Evolutionary conservation across 306 rosid species (phyloP).

Genomic region (Pyrus bretschneideri): DNA sequence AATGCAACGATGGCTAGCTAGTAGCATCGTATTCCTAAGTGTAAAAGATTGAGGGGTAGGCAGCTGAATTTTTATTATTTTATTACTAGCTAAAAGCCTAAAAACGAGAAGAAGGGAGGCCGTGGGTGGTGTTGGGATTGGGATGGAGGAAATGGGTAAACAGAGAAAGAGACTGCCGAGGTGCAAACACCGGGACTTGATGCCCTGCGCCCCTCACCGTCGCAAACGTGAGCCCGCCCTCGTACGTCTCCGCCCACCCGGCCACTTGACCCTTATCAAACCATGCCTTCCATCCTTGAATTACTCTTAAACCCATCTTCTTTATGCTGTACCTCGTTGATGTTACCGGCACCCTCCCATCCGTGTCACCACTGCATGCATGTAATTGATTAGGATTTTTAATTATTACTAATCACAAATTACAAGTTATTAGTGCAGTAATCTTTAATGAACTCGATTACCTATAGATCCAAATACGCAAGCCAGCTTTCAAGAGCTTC

Average conservation of each 20-base stretch:
- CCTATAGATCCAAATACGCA: slow-evolving; percentile 70
- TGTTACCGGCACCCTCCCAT: slow-evolving; percentile 61
- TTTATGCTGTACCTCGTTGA: slow-evolving; percentile 57
- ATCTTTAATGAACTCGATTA: neutral
- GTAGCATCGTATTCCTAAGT: neutral
- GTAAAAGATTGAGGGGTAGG: too few relatives aligned
- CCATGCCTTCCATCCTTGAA: slow-evolving; percentile 59
- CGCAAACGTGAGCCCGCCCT: slow-evolving; percentile 48
- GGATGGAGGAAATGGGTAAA: slow-evolving; percentile 50
- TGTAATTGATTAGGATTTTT: neutral
- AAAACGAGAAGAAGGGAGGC: slow-evolving; percentile 33
- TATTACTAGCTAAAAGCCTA: neutral
- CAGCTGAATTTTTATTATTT: too few relatives aligned
- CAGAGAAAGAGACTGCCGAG: slow-evolving; percentile 47
- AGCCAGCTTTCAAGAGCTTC: slow-evolving; percentile 43
- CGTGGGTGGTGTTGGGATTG: neutral
- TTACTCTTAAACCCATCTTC: slow-evolving; percentile 29
- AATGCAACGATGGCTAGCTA: neutral
- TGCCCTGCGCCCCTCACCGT: slow-evolving; percentile 81
- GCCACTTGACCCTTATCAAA: slow-evolving; percentile 39
- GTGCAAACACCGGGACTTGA: slow-evolving; percentile 46
- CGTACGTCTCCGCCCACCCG: slow-evolving; percentile 54
- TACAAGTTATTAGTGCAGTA: neutral
- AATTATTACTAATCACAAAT: too few relatives aligned
- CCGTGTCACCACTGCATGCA: slow-evolving; percentile 53